phyloP scores from a whole-genome alignment of 2,329 filamentous ascomycete genomes.

The Leptographium lundbergii region DNA sequence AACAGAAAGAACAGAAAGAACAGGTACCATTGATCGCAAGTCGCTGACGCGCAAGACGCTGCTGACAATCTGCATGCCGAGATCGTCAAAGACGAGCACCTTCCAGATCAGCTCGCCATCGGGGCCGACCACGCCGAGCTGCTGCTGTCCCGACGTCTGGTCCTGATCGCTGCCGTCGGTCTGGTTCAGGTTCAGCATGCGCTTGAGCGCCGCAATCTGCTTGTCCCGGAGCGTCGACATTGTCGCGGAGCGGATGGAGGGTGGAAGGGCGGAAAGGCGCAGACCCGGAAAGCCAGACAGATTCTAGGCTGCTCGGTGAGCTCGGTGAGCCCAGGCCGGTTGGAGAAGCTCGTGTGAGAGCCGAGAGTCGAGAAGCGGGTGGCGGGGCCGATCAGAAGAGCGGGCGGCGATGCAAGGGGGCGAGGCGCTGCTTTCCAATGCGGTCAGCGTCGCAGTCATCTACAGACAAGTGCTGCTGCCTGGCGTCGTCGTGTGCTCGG shows the following conservation, averaged over 20 bases:
- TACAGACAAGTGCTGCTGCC: background rate
- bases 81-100: conserved; percentile 84
- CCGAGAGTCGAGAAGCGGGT: background rate
- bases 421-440: background rate
- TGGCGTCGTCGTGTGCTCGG: background rate
- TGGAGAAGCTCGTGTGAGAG: background rate
- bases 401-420: background rate
- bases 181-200: conserved; percentile 90
- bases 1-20: background rate
- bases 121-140: conserved; percentile 67
- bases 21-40: conserved; percentile 54
- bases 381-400: background rate
- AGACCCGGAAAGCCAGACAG: background rate
- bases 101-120: conserved; percentile 96
- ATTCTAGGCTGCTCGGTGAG: background rate
- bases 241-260: background rate
- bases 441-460: background rate
- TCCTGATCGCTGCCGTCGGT: conserved; percentile 43
- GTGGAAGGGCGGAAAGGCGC: background rate
- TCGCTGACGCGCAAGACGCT: conserved; percentile 92
- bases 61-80: conserved; percentile 89
- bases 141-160: conserved; percentile 44
- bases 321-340: background rate
- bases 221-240: conserved; percentile 13
- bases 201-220: conserved; percentile 53